Percentiles rank a stretch among this genome's conserved stretches.
Conservation (phyloP, 2,329 filamentous ascomycete genomes). For the Berkeleyomyces rouxiae region DNA sequence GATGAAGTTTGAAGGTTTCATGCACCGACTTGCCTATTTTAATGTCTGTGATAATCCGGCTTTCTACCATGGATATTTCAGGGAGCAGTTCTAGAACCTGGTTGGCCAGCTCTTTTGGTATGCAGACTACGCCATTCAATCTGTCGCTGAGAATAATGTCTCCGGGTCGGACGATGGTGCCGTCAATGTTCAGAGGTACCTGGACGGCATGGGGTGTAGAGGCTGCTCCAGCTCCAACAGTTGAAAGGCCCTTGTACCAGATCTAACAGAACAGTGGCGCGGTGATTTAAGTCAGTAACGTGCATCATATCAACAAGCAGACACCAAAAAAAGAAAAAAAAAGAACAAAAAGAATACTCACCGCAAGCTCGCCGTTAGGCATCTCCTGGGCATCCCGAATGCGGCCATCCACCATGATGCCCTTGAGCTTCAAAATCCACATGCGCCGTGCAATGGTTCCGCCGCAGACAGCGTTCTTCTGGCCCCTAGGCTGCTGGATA, state of each 20-base stretch:
- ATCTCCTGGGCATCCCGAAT: constrained; percentile 50
- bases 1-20: constrained; percentile 48
- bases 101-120: constrained; percentile 43
- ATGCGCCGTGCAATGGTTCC: constrained; percentile 61
- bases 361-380: constrained; percentile 36
- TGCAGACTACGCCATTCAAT: constrained; percentile 51
- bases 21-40: constrained; percentile 41
- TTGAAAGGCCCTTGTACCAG: constrained; percentile 39
- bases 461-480: constrained; percentile 56
- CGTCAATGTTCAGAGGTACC: constrained; percentile 28
- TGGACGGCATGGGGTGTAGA: constrained; percentile 38
- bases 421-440: constrained; percentile 41
- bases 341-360: constrained; percentile 25
- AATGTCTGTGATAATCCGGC: constrained; percentile 49
- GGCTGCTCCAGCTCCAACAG: constrained; percentile 39
- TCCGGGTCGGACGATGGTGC: constrained; percentile 31
- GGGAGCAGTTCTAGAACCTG: constrained; percentile 46
- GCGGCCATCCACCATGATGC: constrained; percentile 50
- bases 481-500: constrained; percentile 46
- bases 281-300: no score
- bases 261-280: constrained; percentile 23
- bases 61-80: constrained; percentile 32
- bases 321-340: neutral
- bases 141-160: constrained; percentile 57
- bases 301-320: no score